Evolutionary conservation across 441 rosid genomes (phyloP).

Genomic region (Erodium trifolium): DNA sequence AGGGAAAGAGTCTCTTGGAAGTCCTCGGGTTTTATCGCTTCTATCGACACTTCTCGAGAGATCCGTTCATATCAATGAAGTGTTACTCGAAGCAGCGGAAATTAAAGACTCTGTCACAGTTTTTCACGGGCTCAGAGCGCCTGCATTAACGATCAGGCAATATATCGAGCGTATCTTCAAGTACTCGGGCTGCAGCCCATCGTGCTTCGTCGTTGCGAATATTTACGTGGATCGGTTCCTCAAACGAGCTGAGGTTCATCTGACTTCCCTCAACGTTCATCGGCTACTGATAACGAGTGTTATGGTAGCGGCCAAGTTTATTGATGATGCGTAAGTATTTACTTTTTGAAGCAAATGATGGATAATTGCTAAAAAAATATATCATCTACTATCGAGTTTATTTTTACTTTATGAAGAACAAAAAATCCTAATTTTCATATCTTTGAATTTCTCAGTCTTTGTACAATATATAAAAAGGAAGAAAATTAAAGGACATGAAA

Average conservation of each 20-base stretch:
- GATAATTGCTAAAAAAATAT: too few relatives aligned
- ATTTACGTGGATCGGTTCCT: conserved; percentile 62
- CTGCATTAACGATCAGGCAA: conserved; percentile 49
- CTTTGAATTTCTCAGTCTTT: too few relatives aligned
- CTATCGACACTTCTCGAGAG: conserved; percentile 62
- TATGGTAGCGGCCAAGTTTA: conserved; percentile 68
- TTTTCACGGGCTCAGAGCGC: conserved; percentile 61
- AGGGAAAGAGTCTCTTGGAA: conserved; percentile 37
- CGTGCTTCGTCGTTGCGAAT: conserved; percentile 68
- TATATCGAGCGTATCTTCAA: conserved; percentile 77
- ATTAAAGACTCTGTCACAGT: conserved; percentile 31
- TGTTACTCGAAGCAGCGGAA: conserved; percentile 24
- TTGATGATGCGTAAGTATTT: conserved; percentile 61
- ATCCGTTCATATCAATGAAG: conserved; percentile 41
- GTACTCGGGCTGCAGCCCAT: conserved; percentile 76
- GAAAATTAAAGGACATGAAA: too few relatives aligned
- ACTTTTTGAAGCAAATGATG: too few relatives aligned
- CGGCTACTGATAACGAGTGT: conserved; percentile 74
- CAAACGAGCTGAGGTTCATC: conserved; percentile 32
- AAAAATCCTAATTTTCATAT: too few relatives aligned
- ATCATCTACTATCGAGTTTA: too few relatives aligned
- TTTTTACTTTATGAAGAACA: too few relatives aligned
- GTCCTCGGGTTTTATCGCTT: conserved; percentile 46
- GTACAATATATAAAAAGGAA: too few relatives aligned
- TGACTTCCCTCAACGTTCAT: conserved; percentile 67